Evolutionary conservation across 2,329 filamentous ascomycete species (phyloP), one percentile per base, ranked within the genome.

Genomic region (Cercospora nicotianae): DNA sequence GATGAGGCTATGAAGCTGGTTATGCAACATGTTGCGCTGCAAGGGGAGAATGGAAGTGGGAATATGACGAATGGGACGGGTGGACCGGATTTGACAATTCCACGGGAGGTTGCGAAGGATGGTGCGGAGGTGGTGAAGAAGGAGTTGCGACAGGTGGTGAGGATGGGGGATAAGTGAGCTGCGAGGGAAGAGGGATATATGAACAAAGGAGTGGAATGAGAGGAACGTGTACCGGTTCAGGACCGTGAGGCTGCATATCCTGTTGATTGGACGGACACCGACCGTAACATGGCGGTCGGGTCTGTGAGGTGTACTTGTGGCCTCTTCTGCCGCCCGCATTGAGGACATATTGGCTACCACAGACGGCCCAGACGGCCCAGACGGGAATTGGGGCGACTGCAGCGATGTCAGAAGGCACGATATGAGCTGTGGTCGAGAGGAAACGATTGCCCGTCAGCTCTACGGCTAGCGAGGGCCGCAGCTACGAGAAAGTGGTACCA

Each of bases 1-100:
- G 83, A 86, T 63, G 85, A 89, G 64, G 80, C 88, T 55, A 81
- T 87, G 76, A 81, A 81, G 18, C 81, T 83, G 31, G 83, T 89
- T 13, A 80, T 86, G 70, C 80, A 81, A 61, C 80, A 83, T 31
- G 70, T 77, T 31, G 20, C 63, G 20, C 57, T 72, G 7, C 59
- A 66, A 28, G 60, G 64, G 18, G 70, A 75, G 78, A 28, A 77
- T 73, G 63, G 73, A 64, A 72, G 78, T 62, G 69, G 64, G 18
- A 67, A 62, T 64, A 68, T 60, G 64, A 60, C 55, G 33, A 67
- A 67, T 74, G 62, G 67, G 16, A 65, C 53, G 58, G 65, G 69
- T 67, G 53, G 65, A 68, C 67, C 73, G 69, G 69, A 73, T 33
- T 59, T 77, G 55, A 69, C 68, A 16, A 75, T 76, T 28, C 75